Conservation (phyloP, 2,329 filamentous ascomycete species). For the Claviceps quebecensis region DNA sequence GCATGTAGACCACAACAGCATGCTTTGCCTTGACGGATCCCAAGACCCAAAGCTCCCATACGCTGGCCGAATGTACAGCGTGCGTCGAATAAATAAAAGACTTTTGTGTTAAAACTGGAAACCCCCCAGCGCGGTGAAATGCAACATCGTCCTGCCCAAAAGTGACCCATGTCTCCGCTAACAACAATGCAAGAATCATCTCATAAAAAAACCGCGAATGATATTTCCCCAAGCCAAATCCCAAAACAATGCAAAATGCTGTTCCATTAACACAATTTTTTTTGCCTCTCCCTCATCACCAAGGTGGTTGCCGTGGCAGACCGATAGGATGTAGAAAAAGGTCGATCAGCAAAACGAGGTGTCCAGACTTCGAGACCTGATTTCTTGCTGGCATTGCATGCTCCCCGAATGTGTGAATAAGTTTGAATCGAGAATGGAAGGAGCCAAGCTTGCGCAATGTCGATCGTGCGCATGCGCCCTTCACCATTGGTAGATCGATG, state of each 20-base stretch:
- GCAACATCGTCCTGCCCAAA: conserved; percentile 6
- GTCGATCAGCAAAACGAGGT: background rate
- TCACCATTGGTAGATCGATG: background rate
- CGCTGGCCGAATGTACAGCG: background rate
- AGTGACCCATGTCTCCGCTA: conserved; percentile 20
- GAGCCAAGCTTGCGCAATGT: background rate
- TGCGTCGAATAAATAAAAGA: conserved; percentile 7
- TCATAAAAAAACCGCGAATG: conserved; percentile 11
- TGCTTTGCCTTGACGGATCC: background rate
- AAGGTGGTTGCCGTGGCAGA: background rate
- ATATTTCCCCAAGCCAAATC: conserved; percentile 1
- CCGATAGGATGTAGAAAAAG: background rate
- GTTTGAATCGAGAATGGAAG: background rate
- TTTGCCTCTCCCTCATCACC: conserved; percentile 8
- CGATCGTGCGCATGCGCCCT: too few species aligned
- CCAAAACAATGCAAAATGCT: conserved; percentile 15
- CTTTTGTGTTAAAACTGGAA: background rate
- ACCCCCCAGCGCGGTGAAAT: conserved; percentile 6
- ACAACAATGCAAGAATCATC: conserved; percentile 24
- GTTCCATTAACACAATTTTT: conserved; percentile 10
- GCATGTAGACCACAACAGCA: conserved; percentile 5
- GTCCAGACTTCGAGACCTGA: background rate
- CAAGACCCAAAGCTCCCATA: background rate
- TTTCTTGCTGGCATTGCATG: background rate
- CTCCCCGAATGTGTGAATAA: background rate